phyloP scores from a whole-genome alignment of 148 eudicot species.

The Vaccinium vitisidaea region DNA sequence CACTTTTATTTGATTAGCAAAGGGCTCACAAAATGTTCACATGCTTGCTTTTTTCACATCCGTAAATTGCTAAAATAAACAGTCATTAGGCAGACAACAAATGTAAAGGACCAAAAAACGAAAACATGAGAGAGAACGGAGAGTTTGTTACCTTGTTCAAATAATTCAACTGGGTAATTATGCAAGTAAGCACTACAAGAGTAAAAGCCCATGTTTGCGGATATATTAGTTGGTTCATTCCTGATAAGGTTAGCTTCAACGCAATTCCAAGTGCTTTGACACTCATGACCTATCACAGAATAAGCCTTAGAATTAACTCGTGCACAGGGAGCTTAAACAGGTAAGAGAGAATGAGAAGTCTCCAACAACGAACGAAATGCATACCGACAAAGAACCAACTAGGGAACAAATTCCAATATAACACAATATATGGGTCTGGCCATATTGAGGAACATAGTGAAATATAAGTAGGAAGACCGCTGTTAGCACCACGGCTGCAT shows the following conservation, averaged over 20 bases:
- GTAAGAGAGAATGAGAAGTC: neutral
- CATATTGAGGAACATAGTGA: constrained; percentile 54
- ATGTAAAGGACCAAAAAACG: neutral
- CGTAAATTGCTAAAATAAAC: neutral
- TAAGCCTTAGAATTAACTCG: constrained; percentile 13
- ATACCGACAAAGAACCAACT: constrained; percentile 64
- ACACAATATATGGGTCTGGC: constrained; percentile 62
- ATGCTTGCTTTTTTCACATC: neutral
- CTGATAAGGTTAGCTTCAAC: constrained; percentile 60
- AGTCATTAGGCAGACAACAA: neutral
- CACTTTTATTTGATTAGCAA: neutral
- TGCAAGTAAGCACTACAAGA: constrained; percentile 47
- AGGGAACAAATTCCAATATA: constrained; percentile 78
- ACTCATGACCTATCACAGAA: constrained; percentile 64
- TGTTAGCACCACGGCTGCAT: constrained; percentile 47
- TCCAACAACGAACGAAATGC: constrained; percentile 2
- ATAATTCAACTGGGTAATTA: constrained; percentile 67
- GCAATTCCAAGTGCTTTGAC: constrained; percentile 75
- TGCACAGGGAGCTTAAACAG: neutral
- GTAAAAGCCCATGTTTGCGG: constrained; percentile 71
- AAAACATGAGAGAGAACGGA: neutral
- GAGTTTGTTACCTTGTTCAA: constrained; percentile 52
- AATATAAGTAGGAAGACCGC: constrained; percentile 52
- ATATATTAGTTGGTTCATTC: constrained; percentile 60
- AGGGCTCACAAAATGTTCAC: constrained; percentile 1